Conservation (phyloP, 2,329 filamentous ascomycete genomes). For the Fusarium scirpi region DNA sequence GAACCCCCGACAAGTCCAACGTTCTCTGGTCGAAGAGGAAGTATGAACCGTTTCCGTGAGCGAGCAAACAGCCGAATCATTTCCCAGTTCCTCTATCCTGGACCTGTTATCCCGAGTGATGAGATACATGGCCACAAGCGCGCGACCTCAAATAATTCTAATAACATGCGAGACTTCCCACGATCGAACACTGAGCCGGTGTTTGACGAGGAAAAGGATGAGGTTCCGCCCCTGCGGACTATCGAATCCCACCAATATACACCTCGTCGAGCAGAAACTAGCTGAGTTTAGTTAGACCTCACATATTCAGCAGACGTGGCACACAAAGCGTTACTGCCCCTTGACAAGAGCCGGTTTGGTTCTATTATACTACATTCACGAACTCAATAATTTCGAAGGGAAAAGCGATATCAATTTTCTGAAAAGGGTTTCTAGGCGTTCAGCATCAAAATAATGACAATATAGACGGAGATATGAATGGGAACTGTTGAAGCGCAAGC, state of each 20-base stretch:
- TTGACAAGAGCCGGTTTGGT: neutral
- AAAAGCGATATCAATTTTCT: conserved; percentile 24
- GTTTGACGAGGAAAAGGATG: conserved; percentile 46
- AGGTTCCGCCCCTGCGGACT: conserved; percentile 44
- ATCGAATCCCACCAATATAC: conserved; percentile 42
- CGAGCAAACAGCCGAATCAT: conserved; percentile 58
- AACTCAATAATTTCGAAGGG: conserved; percentile 9
- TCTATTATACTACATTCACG: conserved; percentile 13
- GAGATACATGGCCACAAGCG: conserved; percentile 46
- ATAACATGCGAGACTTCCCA: conserved; percentile 38
- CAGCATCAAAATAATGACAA: conserved; percentile 7
- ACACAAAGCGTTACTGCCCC: neutral
- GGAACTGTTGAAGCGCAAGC: conserved; percentile 24
- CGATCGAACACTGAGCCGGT: conserved; percentile 47
- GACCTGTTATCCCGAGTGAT: conserved; percentile 55
- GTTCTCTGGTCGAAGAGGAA: conserved; percentile 51
- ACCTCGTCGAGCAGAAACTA: conserved; percentile 47
- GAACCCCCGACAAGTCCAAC: conserved; percentile 42
- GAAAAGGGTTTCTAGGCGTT: conserved; percentile 23
- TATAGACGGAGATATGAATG: conserved; percentile 20
- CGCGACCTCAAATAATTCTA: conserved; percentile 48
- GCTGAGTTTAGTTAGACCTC: conserved; percentile 1
- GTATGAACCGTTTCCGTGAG: conserved; percentile 54
- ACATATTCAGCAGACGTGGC: neutral
- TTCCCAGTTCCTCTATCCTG: conserved; percentile 62